These are phyloP conservation scores for Thielaviopsis musarum DNA, from an alignment of 2,329 filamentous ascomycete genomes.

Conservation along the genomic window DNA sequence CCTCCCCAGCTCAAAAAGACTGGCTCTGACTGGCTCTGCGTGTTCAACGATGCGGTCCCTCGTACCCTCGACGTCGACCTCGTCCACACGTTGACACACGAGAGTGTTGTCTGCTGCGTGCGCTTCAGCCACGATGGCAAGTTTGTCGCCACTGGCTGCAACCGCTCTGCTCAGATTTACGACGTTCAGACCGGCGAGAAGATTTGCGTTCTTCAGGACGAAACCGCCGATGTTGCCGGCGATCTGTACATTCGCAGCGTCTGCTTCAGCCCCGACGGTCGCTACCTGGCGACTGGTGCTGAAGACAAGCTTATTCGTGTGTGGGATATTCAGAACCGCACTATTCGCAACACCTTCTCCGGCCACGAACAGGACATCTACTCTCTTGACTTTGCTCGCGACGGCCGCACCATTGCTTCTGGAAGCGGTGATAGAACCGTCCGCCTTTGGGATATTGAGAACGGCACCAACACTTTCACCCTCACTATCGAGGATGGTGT, in stretches of 20 bases:
- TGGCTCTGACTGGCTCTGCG: conserved; percentile 83
- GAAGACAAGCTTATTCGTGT: conserved; percentile 96
- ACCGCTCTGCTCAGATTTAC: conserved; percentile 97
- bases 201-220: conserved; percentile 79
- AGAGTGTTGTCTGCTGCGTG: conserved; percentile 96
- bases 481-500: conserved; percentile 93
- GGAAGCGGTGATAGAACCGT: conserved; percentile 91
- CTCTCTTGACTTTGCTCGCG: conserved; percentile 83
- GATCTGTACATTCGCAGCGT: conserved; percentile 96
- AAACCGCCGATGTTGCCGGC: conserved; percentile 68
- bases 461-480: conserved; percentile 63
- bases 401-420: conserved; percentile 86
- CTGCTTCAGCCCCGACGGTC: conserved; percentile 94
- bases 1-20: conserved; percentile 79
- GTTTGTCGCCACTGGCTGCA: conserved; percentile 92
- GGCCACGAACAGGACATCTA: conserved; percentile 99
- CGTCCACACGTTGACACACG: conserved; percentile 80
- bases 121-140: conserved; percentile 92
- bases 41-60: conserved; percentile 86
- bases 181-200: conserved; percentile 78
- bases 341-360: conserved; percentile 83
- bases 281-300: conserved; percentile 84
- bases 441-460: conserved; percentile 88
- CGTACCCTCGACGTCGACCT: conserved; percentile 85
- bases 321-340: conserved; percentile 76